phyloP scores from a whole-genome alignment of 352 stramenopile species.

The Globisporangium yorkense region DNA sequence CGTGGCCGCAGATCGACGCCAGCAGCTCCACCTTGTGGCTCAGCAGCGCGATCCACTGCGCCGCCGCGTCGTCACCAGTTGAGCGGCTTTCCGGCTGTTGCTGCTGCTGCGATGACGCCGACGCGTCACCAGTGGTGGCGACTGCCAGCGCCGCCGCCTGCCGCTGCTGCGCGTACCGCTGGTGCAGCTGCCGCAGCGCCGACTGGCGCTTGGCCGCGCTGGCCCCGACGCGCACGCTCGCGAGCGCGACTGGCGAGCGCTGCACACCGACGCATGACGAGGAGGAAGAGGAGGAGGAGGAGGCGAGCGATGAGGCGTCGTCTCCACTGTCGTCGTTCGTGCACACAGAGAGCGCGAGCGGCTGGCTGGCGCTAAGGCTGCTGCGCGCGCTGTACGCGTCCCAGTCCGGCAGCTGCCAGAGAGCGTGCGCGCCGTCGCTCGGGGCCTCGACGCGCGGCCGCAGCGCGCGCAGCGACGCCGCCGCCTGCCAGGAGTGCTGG shows the following conservation, averaged over 20 bases:
- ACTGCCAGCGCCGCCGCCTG: neutral
- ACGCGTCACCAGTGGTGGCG: neutral
- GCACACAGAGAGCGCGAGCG: neutral
- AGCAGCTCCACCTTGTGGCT: constrained; percentile 37
- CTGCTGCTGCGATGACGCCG: no score
- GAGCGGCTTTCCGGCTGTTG: no score
- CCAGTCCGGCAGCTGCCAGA: constrained; percentile 52
- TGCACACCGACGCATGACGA: neutral
- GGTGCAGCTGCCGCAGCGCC: constrained; percentile 10
- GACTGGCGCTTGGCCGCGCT: constrained; percentile 5
- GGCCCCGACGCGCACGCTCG: neutral
- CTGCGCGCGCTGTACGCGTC: constrained; percentile 40
- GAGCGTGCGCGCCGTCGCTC: neutral
- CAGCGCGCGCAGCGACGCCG: constrained; percentile 8
- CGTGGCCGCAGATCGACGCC: constrained; percentile 29
- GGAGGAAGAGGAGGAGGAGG: neutral
- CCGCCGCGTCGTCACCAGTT: constrained; percentile 18
- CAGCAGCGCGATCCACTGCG: constrained; percentile 40
- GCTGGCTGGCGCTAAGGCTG: constrained; percentile 12
- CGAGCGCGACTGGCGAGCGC: constrained; percentile 9
- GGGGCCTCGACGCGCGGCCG: constrained; percentile 4
- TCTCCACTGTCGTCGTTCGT: neutral
- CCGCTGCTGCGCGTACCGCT: constrained; percentile 10
- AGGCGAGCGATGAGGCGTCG: neutral
- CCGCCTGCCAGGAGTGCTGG: no score